These are phyloP conservation scores for Exophiala sideris DNA, from an alignment of 2,329 filamentous ascomycete genomes.

Conservation along the genomic window DNA sequence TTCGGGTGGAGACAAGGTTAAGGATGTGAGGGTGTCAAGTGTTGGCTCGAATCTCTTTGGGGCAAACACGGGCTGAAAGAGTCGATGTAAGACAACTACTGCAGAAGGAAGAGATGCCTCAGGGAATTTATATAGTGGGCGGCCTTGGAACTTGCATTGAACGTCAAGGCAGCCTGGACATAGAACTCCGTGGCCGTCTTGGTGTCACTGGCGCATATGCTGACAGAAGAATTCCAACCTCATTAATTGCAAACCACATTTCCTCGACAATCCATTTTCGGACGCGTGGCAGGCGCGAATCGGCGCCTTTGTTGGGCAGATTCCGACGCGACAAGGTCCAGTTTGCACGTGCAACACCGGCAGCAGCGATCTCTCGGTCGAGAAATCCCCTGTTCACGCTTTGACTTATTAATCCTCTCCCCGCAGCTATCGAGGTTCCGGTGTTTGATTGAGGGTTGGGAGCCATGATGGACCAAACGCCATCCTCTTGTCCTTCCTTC, in stretches of 20 bases:
- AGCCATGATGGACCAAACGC: no score
- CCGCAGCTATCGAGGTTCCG: no score
- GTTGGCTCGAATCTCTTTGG: background rate
- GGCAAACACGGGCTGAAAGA: background rate
- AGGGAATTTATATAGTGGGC: background rate
- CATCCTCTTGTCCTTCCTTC: no score
- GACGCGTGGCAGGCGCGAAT: background rate
- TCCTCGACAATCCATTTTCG: background rate
- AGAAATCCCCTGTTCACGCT: no score
- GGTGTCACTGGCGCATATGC: background rate
- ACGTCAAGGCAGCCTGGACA: background rate
- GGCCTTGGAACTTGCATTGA: background rate
- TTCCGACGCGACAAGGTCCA: background rate
- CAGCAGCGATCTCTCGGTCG: no score
- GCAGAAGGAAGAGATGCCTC: background rate
- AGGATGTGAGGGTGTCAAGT: background rate
- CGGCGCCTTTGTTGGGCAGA: background rate
- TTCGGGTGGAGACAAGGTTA: background rate
- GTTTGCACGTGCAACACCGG: no score
- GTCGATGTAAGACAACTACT: background rate
- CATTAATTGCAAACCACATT: background rate
- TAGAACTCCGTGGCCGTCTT: no score
- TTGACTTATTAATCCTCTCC: no score
- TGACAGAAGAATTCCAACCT: background rate
- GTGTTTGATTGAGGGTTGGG: no score